These are phyloP conservation scores for Sclerotinia borealis DNA, from an alignment of 2,329 filamentous ascomycete genomes.

Conservation along the genomic window DNA sequence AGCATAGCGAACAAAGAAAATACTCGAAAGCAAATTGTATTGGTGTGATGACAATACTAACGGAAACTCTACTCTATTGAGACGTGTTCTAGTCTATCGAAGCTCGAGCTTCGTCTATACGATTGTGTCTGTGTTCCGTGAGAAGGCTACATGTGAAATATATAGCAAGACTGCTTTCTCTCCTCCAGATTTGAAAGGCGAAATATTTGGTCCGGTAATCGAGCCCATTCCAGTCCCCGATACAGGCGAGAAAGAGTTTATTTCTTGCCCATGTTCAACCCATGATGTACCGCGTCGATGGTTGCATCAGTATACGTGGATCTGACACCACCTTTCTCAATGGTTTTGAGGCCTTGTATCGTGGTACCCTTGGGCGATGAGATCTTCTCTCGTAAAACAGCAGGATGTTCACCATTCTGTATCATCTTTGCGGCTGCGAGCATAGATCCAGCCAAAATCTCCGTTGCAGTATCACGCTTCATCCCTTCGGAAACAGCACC, in stretches of 20 bases:
- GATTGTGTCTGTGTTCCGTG: background rate
- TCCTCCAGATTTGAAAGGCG: background rate
- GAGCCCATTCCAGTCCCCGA: background rate
- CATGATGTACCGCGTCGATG: slow-evolving; percentile 6
- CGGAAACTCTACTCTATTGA: background rate
- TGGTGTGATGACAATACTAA: background rate
- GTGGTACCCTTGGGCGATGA: slow-evolving; percentile 11
- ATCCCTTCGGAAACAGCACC: slow-evolving; percentile 11
- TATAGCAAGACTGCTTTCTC: background rate
- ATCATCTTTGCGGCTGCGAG: slow-evolving; percentile 9
- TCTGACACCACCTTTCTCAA: slow-evolving; percentile 10
- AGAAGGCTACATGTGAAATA: background rate
- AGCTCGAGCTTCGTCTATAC: background rate
- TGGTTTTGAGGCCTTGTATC: slow-evolving; percentile 9
- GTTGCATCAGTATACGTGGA: slow-evolving; percentile 11
- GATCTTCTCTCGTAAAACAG: slow-evolving; percentile 8
- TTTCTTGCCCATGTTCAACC: slow-evolving; percentile 9
- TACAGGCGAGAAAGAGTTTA: background rate
- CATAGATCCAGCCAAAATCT: slow-evolving; percentile 12
- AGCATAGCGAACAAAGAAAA: background rate
- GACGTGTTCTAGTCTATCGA: background rate
- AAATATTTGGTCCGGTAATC: background rate
- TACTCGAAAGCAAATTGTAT: too few relatives aligned
- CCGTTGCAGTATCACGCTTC: slow-evolving; percentile 1
- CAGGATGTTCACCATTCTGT: slow-evolving; percentile 13